Conservation (phyloP, 441 rosid genomes). For the Cnidoscolus chayamansa region DNA sequence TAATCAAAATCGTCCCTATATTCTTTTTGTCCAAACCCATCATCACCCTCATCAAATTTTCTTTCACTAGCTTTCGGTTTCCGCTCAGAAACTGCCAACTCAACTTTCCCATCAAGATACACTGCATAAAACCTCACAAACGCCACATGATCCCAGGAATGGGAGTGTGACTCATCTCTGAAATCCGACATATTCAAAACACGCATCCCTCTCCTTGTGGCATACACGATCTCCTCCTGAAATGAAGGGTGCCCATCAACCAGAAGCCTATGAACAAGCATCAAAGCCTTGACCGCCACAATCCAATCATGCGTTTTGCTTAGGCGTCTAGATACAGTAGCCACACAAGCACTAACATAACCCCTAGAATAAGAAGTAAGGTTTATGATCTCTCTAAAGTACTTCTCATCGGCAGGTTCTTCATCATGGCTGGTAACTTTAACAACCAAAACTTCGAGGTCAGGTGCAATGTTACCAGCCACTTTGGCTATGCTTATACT, state of each 20-base stretch:
- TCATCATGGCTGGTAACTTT: slow-evolving; percentile 72
- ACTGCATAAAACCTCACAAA: slow-evolving; percentile 55
- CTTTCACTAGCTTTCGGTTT: slow-evolving; percentile 29
- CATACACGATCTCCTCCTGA: slow-evolving; percentile 55
- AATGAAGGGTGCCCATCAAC: slow-evolving; percentile 68
- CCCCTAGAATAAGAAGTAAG: slow-evolving; percentile 47
- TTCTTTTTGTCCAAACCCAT: slow-evolving; percentile 28
- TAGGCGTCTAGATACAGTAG: slow-evolving; percentile 54
- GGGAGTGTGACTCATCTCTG: slow-evolving; percentile 55
- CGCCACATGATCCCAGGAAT: slow-evolving; percentile 66
- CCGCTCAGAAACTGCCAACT: slow-evolving; percentile 45
- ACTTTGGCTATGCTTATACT: slow-evolving; percentile 84
- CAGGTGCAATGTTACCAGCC: slow-evolving; percentile 46
- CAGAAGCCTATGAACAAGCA: slow-evolving; percentile 64
- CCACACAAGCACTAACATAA: slow-evolving; percentile 55
- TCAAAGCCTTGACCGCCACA: slow-evolving; percentile 67
- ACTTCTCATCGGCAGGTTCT: slow-evolving; percentile 52
- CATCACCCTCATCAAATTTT: slow-evolving; percentile 33
- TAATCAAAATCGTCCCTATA: slow-evolving; percentile 34
- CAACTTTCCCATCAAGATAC: slow-evolving; percentile 69
- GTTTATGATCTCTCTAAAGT: slow-evolving; percentile 45
- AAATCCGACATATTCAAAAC: slow-evolving; percentile 62
- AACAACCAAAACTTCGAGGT: slow-evolving; percentile 61
- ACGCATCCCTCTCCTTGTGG: slow-evolving; percentile 55
- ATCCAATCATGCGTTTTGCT: slow-evolving; percentile 69